Evolutionary conservation across 371 early-diverging fungal species (phyloP), one percentile per base, ranked within the genome.

Genomic region (Mortierella sp.): DNA sequence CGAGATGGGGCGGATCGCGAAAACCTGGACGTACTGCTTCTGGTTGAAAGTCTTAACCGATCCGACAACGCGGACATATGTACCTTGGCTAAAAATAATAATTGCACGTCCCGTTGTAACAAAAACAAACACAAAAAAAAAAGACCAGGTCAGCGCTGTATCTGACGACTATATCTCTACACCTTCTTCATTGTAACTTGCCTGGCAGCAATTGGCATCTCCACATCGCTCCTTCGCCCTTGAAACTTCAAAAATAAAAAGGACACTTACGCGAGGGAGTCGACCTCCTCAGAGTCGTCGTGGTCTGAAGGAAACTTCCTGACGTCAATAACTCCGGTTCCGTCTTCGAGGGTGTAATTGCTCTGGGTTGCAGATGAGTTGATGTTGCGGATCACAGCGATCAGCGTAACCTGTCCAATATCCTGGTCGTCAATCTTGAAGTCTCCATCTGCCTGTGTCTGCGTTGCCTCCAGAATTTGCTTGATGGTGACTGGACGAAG

Each of bases 401-500:
- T 70, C 26, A 86, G 73, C 14, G 80, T 82, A 65, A 86, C 47
- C 78, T 82, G 82, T 16, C 75, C 77, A 19, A 86, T 50, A n/a
- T 79, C 75, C 16, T 74, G 80, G 10, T 73, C 80, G 31, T 86
- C 86, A 28, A 86, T 72, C 55, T 68, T 76, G 34, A 80, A 82
- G 52, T 86, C 86, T 42, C 80, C 82, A 38, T 86, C 86, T 13
- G 82, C 57, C 28, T 80, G 75, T 9, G 86, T 82, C 58, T 80
- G 80, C n/a, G 72, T 31, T 13, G 60, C 80, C 11, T 13, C 45
- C 34, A 74, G 50, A 1, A 86, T 73, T 73, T 86, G 86, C 78
- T 86, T 86, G 80, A 86, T 86, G 2, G 86, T 86, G 16, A 86
- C 86, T 13, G 86, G 86, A 21, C 86, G 86, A 54, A 86, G 60